Evolutionary conservation across 345 rosid genomes (phyloP), one percentile per base, ranked within the genome.

Genomic region (Syzygium oleosum): DNA sequence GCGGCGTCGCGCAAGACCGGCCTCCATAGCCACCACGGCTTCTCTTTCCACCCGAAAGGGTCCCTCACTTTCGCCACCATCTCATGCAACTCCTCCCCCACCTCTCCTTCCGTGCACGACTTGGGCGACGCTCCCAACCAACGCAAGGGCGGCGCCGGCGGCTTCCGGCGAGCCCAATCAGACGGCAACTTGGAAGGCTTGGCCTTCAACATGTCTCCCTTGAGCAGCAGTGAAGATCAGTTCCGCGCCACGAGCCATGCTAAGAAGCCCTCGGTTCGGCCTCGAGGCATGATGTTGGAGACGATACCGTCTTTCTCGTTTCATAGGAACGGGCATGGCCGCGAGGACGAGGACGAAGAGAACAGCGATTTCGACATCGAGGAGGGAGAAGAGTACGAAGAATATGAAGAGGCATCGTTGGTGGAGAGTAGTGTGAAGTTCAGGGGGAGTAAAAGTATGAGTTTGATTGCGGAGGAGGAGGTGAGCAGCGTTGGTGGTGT

Each of bases 301-400:
- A 90, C 93, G 7, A 93, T 93, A 88, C 96, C 95, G 2, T 95
- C 97, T 21, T 94, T 95, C 87, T 94, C 95, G 4, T 85, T 53
- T 10, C 31, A 43, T 84, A 84, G 85, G 41, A 59, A 53, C 22
- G 86, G 85, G 52, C 86, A 83, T 2, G 52, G 55, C 27, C 29
- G 19, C 52, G 91, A 90, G 87, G 93, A 87, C 17, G 85, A 43
- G 73, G 56, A 86, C 21, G 85, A 87, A n/a, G 84, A 80, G 84
- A 5, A 38, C 52, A 88, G 87, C 59, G 51, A 87, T 11, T 84
- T 85, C 17, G 86, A 85, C n/a, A 16, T 54, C 43, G 53, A 85
- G 84, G 85, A 22, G 52, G 87, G 52, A 51, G 65, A 78, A 12
- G 77, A 55, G 68, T 53, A 41, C 5, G 88, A 87, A 23, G 85